Evolutionary conservation across 164 flowering plant species (phyloP), one percentile per base, ranked within the genome.

Genomic region (Brasenia schreberi): DNA sequence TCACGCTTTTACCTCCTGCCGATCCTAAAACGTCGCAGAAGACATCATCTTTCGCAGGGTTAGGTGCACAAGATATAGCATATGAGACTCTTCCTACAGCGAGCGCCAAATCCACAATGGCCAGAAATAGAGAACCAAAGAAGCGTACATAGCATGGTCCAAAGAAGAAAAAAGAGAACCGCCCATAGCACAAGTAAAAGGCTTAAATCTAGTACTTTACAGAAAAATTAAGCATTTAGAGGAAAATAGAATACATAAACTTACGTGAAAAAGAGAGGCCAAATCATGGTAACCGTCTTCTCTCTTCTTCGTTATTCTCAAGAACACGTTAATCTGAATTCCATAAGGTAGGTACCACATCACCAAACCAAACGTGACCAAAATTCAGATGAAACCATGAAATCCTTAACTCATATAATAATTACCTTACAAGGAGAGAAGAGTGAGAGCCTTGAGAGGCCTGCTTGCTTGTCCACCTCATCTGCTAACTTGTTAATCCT

Each of bases 211-310:
- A 23, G 27, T 0, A 23, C 27, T 23, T 23, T 23, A 23, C 27
- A 23, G 0, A 23, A 23, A 23, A 23, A 23, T 23, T 23, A 23
- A 23, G 27, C 27, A 23, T 23, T 23, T 23, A 23, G 27, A 23
- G 27, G 27, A 23, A 23, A 23, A 23, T 23, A 23, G 27, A 23
- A 23, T 23, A 7, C n/a, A 68, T 10, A 19, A 69, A 77, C 89
- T 83, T 79, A 90, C 98, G 81, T 91, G 99, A 75, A 94, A 94
- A 42, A 94, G 83, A 70, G 99, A 94, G 61, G 97, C 99, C 81
- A 94, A 85, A 76, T 94, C 97, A 83, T 94, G 99, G 80, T 72
- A 94, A n/a, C 99, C 97, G 80, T 94, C 97, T 74, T 83, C 90
- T 69, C 99, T 86, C 73, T 87, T 91, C 18, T 79, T 75, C 33